Evolutionary conservation across 176 grass and related monocot species (phyloP).

Genomic region (Cenchrus americanus): DNA sequence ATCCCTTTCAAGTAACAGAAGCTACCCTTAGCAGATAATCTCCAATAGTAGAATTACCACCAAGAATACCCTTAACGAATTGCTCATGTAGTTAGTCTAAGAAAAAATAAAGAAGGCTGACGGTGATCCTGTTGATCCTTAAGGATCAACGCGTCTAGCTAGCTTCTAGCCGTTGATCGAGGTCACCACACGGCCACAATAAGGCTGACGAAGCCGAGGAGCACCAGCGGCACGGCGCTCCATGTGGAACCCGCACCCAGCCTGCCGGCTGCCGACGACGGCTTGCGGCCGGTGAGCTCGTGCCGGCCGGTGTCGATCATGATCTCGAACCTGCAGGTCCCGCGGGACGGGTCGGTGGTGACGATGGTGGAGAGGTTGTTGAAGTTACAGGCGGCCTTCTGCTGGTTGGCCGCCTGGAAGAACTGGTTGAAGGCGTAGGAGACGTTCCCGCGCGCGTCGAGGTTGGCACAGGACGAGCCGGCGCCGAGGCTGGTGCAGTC

Average conservation of each 20-base stretch:
- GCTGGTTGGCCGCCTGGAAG: conserved; percentile 71
- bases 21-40: background rate
- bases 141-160: background rate
- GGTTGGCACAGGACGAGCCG: conserved; percentile 62
- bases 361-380: conserved; percentile 67
- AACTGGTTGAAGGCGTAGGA: conserved; percentile 94
- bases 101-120: conserved; percentile 25
- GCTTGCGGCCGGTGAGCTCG: conserved; percentile 18
- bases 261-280: conserved; percentile 30
- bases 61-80: background rate
- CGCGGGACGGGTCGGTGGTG: conserved; percentile 70
- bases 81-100: background rate
- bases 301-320: conserved; percentile 76
- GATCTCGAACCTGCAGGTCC: conserved; percentile 72
- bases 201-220: conserved; percentile 18
- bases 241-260: background rate
- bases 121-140: no score
- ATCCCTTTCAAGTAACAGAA: background rate
- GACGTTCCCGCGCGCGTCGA: conserved; percentile 70
- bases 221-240: background rate
- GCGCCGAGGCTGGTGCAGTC: conserved; percentile 93
- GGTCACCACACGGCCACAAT: background rate
- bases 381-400: conserved; percentile 66
- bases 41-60: conserved; percentile 16
- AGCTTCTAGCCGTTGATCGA: background rate